Conservation (phyloP, 2,329 filamentous ascomycete genomes). For the Geosmithia putterillii region DNA sequence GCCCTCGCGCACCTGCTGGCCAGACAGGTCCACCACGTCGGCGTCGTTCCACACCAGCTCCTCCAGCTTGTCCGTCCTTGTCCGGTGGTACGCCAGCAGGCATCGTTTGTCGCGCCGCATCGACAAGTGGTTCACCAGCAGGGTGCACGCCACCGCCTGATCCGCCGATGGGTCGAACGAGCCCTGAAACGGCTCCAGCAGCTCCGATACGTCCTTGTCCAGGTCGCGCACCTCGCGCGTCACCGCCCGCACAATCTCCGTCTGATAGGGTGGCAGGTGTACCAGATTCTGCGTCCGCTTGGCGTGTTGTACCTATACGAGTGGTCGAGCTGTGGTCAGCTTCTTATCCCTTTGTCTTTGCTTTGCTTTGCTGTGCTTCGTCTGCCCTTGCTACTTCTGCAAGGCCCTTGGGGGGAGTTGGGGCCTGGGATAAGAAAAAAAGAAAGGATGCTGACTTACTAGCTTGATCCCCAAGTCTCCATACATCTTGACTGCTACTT, state of each 20-base stretch:
- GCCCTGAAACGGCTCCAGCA: slow-evolving; percentile 72
- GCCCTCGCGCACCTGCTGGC: slow-evolving; percentile 37
- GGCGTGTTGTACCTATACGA: slow-evolving; percentile 90
- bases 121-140: slow-evolving; percentile 86
- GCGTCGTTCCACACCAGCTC: slow-evolving; percentile 86
- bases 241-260: slow-evolving; percentile 77
- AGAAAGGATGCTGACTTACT: slow-evolving; percentile 29
- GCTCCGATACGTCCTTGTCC: slow-evolving; percentile 68
- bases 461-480: slow-evolving; percentile 80
- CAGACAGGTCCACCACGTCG: slow-evolving; percentile 63
- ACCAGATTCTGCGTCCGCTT: slow-evolving; percentile 83
- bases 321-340: slow-evolving; percentile 1
- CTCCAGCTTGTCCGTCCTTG: slow-evolving; percentile 81
- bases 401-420: too few species aligned
- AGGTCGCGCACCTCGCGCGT: slow-evolving; percentile 89
- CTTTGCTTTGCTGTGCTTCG: too few species aligned
- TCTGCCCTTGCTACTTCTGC: too few species aligned
- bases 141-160: slow-evolving; percentile 72
- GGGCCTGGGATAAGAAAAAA: background rate
- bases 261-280: slow-evolving; percentile 82
- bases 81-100: slow-evolving; percentile 84
- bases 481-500: slow-evolving; percentile 53
- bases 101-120: slow-evolving; percentile 97
- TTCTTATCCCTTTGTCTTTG: background rate
- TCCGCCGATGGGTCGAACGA: slow-evolving; percentile 77